Base-by-base conservation (phyloP, 805 yeast genomes). In the Candida pseudofarinosa region DNA sequence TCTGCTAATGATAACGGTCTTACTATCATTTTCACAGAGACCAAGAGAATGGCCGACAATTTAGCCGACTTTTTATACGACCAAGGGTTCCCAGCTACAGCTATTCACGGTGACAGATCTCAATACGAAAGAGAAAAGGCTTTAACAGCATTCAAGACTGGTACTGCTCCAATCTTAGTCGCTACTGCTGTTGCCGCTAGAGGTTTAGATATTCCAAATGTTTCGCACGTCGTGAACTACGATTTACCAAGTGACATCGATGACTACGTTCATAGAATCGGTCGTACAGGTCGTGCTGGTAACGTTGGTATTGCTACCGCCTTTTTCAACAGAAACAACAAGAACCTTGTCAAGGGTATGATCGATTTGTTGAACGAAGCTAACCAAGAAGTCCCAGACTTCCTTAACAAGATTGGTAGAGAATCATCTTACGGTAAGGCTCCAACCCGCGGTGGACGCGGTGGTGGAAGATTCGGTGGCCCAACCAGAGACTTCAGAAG, bases 271-370 rank as follows among this genome's bases (percentile, higher is more conserved):
- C 99, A 93, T 77, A 87, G 99, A 77, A 93, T 93, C 65, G 99
- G 99, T 81, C 91, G 99, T 83, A 93, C 99, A 62, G 99, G 99
- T 73, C 93, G 99, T 83, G 99, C 99, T 60, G 99, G 99, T 80
- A 93, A 93, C 76, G 83, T 85, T 49, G 99, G 99, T 86, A 77
- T 87, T 58, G 97, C 99, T 52, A 90, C 97, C 54, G 96, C 99
- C 40, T 93, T 93, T 77, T 88, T 93, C 74, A 93, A 93, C 85
- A 86, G 98, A 74, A 85, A 85, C 66, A 93, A 89, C 81, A 81
- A 78, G 62, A 89, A 89, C 62, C 77, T 95, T 58, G 91, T 81
- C 53, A 87, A 87, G 67, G 97, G 89, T 50, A 73, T 93, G 66
- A 68, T 88, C 60, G 96, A 88, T 43, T 79, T 93, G 56, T 81